Conservation (phyloP, 192 early-diverging fungal species). For the Spizellomyces sp. region DNA sequence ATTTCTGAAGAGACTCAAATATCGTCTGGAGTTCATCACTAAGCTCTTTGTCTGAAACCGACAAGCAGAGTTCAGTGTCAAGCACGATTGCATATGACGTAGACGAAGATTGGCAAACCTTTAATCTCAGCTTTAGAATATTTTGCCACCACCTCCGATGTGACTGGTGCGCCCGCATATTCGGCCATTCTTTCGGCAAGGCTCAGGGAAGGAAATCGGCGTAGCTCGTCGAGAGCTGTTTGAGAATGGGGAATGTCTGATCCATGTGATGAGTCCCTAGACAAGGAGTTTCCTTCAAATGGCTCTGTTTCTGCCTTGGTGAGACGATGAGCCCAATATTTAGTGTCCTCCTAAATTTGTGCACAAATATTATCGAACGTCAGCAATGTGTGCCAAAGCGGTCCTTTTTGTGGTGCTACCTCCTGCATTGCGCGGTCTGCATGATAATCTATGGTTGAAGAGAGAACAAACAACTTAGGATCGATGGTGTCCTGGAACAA, state of each 20-base stretch:
- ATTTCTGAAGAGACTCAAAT: slow-evolving; percentile 65
- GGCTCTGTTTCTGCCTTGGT: neutral
- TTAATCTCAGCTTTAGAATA: slow-evolving; percentile 31
- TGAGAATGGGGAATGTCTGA: neutral
- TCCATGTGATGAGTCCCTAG: slow-evolving; percentile 5
- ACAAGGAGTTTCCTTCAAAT: slow-evolving; percentile 24
- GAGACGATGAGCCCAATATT: slow-evolving; percentile 38
- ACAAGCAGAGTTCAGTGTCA: neutral
- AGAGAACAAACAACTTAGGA: neutral
- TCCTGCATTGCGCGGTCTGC: slow-evolving; percentile 30
- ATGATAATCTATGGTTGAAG: slow-evolving; percentile 25
- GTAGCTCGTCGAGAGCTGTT: slow-evolving; percentile 26
- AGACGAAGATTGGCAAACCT: slow-evolving; percentile 3
- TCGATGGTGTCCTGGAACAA: neutral
- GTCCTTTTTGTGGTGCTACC: neutral
- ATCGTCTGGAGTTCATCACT: slow-evolving; percentile 63
- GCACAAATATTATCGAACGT: neutral
- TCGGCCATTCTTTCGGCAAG: slow-evolving; percentile 57
- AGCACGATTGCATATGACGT: slow-evolving; percentile 1
- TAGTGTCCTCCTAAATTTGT: slow-evolving; percentile 30
- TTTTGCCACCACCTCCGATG: slow-evolving; percentile 53
- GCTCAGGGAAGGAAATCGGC: slow-evolving; percentile 36
- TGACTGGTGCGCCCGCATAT: slow-evolving; percentile 53
- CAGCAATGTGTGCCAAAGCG: neutral
- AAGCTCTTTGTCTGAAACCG: slow-evolving; percentile 51